Base-by-base conservation (phyloP, 2,329 filamentous ascomycete species). In the Trichoderma lentiforme region DNA sequence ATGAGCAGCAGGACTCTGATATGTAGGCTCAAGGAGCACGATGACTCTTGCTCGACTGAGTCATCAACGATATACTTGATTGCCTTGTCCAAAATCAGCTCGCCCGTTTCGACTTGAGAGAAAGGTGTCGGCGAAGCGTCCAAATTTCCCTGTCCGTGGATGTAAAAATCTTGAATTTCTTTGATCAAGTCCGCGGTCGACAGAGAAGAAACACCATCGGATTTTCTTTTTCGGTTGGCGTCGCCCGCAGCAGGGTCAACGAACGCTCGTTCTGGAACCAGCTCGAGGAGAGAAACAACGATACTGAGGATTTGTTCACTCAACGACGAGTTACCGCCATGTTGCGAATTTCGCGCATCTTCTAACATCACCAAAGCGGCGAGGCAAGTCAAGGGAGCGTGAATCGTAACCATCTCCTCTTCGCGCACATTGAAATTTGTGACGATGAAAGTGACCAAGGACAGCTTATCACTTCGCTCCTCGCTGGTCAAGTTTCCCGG, bases 341-440 rank as follows among this genome's bases (percentile, higher is more conserved):
- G 67, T 77, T 81, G 70, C 84, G 82, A 60, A 73, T 74, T 26
- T 70, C 66, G 62, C 21, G 83, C 81, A 71, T 91, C 84, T 77
- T 90, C 83, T 56, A 91, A 82, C 88, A 88, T 91, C 4, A 90
- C 89, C n/a, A 97, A 81, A 3, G 90, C 87, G 4, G 80, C 80
- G 34, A 83, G 70, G 51, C 81, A 81, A 68, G 92, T 87, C 32
- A 97, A 82, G 39, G 95, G 95, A 34, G 95, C 92, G 81, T 98
- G 95, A 26, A 93, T 84, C 2, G 92, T 89, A 18, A 97, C 82
- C 95, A 99, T 98, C 78, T 99, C 97, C 80, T 98, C 96, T 81
- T 99, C 96, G 68, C 91, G 90, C 64, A 98, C 88, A 80, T 98
- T 98, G 85, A 99, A 99, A 76, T 95, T 92, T 6, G 88, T 83